A percentile compares a stretch with the other conserved stretches of the same genome.
These are phyloP conservation scores for Panaeolus cyanescens DNA, from an alignment of 768 basidiomycete species.

Conservation along the genomic window DNA sequence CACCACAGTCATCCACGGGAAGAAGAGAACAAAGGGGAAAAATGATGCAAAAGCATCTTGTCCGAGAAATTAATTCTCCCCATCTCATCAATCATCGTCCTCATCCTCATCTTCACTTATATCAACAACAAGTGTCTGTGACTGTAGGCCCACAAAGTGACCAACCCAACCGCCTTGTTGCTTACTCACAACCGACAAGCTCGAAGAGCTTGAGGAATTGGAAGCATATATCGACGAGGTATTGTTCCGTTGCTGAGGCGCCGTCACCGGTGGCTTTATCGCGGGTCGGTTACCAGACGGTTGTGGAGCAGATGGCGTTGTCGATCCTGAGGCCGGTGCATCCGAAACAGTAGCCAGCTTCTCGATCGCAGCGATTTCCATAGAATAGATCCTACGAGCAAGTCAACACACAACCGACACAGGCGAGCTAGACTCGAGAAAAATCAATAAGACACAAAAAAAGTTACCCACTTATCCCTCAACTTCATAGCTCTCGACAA, in stretches of 20 bases:
- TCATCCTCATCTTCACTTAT: constrained; percentile 25
- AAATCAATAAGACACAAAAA: constrained; percentile 13
- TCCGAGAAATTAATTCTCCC: too few species aligned
- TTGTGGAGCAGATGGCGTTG: neutral
- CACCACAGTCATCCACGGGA: too few species aligned
- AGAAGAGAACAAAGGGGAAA: too few species aligned
- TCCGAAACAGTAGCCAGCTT: neutral
- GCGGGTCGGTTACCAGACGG: neutral
- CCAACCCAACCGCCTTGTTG: neutral
- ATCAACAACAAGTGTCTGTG: constrained; percentile 2
- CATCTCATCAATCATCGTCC: constrained; percentile 12
- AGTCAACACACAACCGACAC: constrained; percentile 10
- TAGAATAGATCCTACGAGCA: neutral
- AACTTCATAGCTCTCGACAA: constrained; percentile 49
- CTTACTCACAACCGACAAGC: constrained; percentile 6
- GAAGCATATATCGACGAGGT: neutral
- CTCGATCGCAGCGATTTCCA: neutral
- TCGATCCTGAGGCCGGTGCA: neutral
- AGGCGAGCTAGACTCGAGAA: constrained; percentile 4
- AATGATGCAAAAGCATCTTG: too few species aligned
- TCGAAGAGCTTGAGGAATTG: neutral
- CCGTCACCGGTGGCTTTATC: too few species aligned
- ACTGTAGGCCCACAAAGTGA: neutral
- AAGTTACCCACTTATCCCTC: constrained; percentile 52
- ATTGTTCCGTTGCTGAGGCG: neutral